These are phyloP conservation scores for Ceratobasidium sp. DNA, from an alignment of 1,284 basidiomycete genomes.

Conservation along the genomic window DNA sequence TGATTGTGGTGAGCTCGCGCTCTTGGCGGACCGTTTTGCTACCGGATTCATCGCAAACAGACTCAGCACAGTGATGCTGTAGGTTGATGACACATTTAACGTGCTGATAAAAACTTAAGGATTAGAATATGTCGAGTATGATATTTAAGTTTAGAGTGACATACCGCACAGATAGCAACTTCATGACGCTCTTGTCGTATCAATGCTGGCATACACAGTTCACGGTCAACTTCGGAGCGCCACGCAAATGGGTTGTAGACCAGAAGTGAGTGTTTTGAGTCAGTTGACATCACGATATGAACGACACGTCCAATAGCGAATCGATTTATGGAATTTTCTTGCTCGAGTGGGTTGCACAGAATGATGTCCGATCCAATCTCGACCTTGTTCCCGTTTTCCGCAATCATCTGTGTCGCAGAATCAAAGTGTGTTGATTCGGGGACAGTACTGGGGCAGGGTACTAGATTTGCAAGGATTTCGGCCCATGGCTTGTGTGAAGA, in stretches of 20 bases:
- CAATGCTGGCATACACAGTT: neutral
- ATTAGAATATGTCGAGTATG: neutral
- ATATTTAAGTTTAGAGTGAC: neutral
- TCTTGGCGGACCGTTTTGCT: conserved; percentile 8
- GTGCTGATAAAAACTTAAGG: neutral
- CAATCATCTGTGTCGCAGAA: neutral
- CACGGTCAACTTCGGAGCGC: neutral
- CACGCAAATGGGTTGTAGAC: neutral
- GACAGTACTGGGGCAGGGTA: neutral
- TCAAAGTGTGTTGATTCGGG: neutral
- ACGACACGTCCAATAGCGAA: neutral
- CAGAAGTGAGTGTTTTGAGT: neutral
- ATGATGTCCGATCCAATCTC: neutral
- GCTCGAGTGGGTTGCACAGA: neutral
- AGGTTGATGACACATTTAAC: conserved; percentile 10
- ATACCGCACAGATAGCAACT: neutral
- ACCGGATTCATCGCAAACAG: neutral
- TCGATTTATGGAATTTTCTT: neutral
- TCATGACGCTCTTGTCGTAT: neutral
- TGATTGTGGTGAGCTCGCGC: neutral
- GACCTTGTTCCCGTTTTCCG: neutral
- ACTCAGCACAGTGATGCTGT: conserved; percentile 10
- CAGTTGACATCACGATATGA: neutral
- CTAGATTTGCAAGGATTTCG: neutral
- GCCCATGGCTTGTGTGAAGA: neutral